These are phyloP conservation scores for Phylloporus sp. DNA, from an alignment of 1,284 basidiomycete species.

Conservation along the genomic window DNA sequence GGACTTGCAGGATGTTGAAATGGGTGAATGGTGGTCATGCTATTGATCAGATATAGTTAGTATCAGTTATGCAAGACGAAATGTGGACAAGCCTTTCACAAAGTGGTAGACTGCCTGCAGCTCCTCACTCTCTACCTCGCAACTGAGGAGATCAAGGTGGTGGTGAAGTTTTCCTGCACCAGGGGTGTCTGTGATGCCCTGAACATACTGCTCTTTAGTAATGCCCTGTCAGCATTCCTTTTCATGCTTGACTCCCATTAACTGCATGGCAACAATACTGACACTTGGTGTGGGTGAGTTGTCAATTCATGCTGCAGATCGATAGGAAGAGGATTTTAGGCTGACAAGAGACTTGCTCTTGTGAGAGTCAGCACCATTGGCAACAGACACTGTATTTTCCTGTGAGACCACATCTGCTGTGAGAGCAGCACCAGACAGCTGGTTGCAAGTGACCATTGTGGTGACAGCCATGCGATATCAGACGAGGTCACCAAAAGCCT, in stretches of 20 bases:
- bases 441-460: constrained; percentile 62
- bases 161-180: constrained; percentile 93
- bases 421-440: constrained; percentile 48
- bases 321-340: constrained; percentile 57
- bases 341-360: constrained; percentile 40
- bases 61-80: constrained; percentile 1
- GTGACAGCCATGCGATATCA: constrained; percentile 95
- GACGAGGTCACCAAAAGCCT: constrained; percentile 95
- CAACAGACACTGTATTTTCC: constrained; percentile 42
- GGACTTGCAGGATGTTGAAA: constrained; percentile 89
- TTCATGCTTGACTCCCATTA: constrained; percentile 89
- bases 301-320: constrained; percentile 64
- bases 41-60: constrained; percentile 40
- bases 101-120: constrained; percentile 92
- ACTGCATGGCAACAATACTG: constrained; percentile 85
- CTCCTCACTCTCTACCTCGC: constrained; percentile 85
- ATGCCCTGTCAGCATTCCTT: constrained; percentile 92
- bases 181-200: constrained; percentile 87
- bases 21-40: constrained; percentile 90
- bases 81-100: constrained; percentile 79
- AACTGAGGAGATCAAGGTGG: constrained; percentile 88
- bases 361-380: constrained; percentile 18
- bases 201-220: constrained; percentile 92
- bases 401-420: constrained; percentile 57
- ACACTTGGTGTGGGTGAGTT: constrained; percentile 80